Evolutionary conservation across 192 early-diverging fungal genomes (phyloP), one percentile per base, ranked within the genome.

Genomic region (Backusella tarrabulga): DNA sequence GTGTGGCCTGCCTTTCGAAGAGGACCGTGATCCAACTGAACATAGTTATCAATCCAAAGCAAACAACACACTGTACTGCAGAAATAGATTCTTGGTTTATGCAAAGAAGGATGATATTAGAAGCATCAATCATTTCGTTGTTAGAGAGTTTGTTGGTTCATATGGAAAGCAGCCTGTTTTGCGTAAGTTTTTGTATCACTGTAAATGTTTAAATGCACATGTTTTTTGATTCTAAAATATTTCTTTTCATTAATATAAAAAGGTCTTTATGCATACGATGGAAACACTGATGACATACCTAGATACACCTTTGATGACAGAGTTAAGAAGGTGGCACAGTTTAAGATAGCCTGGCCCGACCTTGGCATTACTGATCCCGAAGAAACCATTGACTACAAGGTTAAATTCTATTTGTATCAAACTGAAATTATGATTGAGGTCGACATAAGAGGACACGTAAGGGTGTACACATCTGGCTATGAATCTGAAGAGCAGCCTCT

Each of bases 91-190:
- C 42, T 35, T 83, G 35, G 42, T 52, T 14, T 83, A 79, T 78
- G 77, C 68, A 29, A 34, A 38, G 7, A 83, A 79, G 56, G 74
- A 67, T 4, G 77, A 79, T 56, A 42, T 52, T 11, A 79, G 84
- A 66, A 79, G 79, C 6, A 78, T 87, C n/a, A 83, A 85, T 32
- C 81, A 87, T 46, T 87, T 82, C 75, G 78, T 87, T 12, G 4
- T 14, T 23, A 34, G 40, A 38, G 34, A 70, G 8, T 23, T 70
- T 41, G 21, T 36, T 36, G 23, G 35, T 6, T 23, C 15, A 14
- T 70, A 41, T 21, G 35, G 35, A 7, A 34, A 70, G 4, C 35
- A 41, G 19, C 35, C 68, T 19, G 23, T 23, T 7, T 23, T 41
- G 35, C 35, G 68, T 70, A 70, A 70, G 56, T 63, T 26, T 54